These are phyloP conservation scores for Suillus spraguei DNA, from an alignment of 768 basidiomycete species.

Conservation along the genomic window DNA sequence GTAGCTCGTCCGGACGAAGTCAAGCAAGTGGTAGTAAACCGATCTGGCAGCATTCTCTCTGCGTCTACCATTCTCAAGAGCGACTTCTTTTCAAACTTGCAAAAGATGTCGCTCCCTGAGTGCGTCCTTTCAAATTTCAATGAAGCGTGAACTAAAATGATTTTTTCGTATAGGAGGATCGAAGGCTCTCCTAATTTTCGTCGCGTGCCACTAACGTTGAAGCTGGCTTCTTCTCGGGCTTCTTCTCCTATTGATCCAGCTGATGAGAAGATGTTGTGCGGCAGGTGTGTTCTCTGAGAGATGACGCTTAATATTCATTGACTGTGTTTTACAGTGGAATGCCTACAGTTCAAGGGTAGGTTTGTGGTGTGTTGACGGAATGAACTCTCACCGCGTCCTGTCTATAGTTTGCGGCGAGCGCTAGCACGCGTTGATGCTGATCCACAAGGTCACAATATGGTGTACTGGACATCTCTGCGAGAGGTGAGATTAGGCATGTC, in stretches of 20 bases:
- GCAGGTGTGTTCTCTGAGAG: slow-evolving; percentile 53
- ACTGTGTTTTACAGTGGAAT: slow-evolving; percentile 66
- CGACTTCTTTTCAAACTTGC: slow-evolving; percentile 91
- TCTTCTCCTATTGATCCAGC: slow-evolving; percentile 34
- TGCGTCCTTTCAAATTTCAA: slow-evolving; percentile 39
- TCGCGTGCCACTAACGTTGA: slow-evolving; percentile 66
- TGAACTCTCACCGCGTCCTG: slow-evolving; percentile 7
- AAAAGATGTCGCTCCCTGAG: slow-evolving; percentile 97
- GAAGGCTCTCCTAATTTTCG: slow-evolving; percentile 96
- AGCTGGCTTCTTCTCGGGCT: slow-evolving; percentile 25
- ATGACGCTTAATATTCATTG: slow-evolving; percentile 23
- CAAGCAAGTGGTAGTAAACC: slow-evolving; percentile 78
- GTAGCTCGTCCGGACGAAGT: slow-evolving; percentile 92
- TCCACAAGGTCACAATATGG: slow-evolving; percentile 70
- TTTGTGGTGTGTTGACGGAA: slow-evolving; percentile 9
- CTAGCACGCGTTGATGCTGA: slow-evolving; percentile 79
- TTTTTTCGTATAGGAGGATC: slow-evolving; percentile 58
- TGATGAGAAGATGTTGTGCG: slow-evolving; percentile 70
- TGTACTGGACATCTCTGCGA: slow-evolving; percentile 94
- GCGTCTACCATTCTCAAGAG: slow-evolving; percentile 94
- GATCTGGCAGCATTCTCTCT: slow-evolving; percentile 84
- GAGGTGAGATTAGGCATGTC: slow-evolving; percentile 53
- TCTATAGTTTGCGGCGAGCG: slow-evolving; percentile 70
- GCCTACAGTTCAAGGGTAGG: slow-evolving; percentile 89
- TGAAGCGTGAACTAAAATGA: slow-evolving; percentile 9